phyloP scores from a whole-genome alignment of 805 yeast genomes.

The Saccharomycopsis synnaedendra region DNA sequence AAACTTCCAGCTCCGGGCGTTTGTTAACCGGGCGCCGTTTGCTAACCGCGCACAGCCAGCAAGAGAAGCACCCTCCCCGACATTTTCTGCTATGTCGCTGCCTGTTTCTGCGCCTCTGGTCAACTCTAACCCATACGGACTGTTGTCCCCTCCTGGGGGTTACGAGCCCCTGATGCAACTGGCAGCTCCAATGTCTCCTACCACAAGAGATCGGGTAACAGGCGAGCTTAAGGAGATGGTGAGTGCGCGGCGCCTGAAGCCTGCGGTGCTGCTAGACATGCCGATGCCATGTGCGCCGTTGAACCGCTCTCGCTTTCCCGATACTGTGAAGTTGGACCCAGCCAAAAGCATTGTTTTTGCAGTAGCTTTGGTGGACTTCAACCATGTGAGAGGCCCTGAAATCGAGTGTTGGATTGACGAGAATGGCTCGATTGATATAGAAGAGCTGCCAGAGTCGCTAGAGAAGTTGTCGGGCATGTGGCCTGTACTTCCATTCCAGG shows the following conservation, averaged over 20 bases:
- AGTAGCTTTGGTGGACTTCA: slow-evolving; percentile 83
- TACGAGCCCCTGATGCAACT: neutral
- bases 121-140: too few relatives aligned
- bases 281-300: slow-evolving; percentile 10
- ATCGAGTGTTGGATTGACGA: slow-evolving; percentile 75
- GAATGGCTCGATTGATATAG: slow-evolving; percentile 27
- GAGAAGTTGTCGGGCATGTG: slow-evolving; percentile 37
- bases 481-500: slow-evolving; percentile 88
- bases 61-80: too few relatives aligned
- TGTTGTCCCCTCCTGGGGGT: neutral
- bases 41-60: too few relatives aligned
- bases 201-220: slow-evolving; percentile 6
- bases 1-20: too few relatives aligned
- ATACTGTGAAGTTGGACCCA: slow-evolving; percentile 12
- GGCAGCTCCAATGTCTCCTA: slow-evolving; percentile 12
- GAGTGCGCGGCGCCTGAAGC: slow-evolving; percentile 1
- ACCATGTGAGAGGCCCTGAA: slow-evolving; percentile 89
- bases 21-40: too few relatives aligned
- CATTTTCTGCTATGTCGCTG: too few relatives aligned
- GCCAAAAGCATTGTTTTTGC: slow-evolving; percentile 48
- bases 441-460: slow-evolving; percentile 23
- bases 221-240: slow-evolving; percentile 9
- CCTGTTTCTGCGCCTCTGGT: too few relatives aligned
- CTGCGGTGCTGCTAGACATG: slow-evolving; percentile 5
- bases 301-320: slow-evolving; percentile 10